Conservation (phyloP, 2,329 filamentous ascomycete species). For the Waltergamsia citrina region DNA sequence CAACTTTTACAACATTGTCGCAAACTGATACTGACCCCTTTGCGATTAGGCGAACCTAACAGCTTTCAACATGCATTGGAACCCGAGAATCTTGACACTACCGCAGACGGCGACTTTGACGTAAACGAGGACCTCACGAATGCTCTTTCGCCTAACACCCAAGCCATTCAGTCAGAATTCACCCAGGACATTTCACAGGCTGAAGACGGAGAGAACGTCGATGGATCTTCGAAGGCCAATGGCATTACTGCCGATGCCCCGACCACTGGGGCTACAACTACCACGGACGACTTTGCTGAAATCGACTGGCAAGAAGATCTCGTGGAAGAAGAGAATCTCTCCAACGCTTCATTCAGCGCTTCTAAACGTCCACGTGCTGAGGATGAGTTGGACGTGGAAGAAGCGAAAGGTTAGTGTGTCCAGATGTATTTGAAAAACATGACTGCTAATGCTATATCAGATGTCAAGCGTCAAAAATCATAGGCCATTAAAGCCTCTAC, state of each 20-base stretch:
- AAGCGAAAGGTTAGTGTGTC: slow-evolving; percentile 11
- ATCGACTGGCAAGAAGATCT: slow-evolving; percentile 17
- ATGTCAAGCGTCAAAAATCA: slow-evolving; percentile 15
- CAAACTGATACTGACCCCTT: too few relatives aligned
- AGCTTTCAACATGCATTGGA: too few relatives aligned
- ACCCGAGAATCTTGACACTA: neutral
- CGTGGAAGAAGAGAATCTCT: slow-evolving; percentile 9
- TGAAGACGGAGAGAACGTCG: neutral
- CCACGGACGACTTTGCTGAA: slow-evolving; percentile 9
- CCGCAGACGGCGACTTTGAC: slow-evolving; percentile 5
- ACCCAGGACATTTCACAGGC: neutral
- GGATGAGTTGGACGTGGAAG: slow-evolving; percentile 11
- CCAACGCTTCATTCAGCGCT: slow-evolving; percentile 1
- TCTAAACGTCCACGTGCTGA: slow-evolving; percentile 12
- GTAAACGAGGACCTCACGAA: slow-evolving; percentile 2
- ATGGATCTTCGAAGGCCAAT: too few relatives aligned
- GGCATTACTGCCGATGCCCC: too few relatives aligned
- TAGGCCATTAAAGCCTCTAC: too few relatives aligned
- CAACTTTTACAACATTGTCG: too few relatives aligned
- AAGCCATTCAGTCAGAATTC: too few relatives aligned
- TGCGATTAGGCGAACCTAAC: too few relatives aligned
- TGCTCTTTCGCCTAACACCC: neutral
- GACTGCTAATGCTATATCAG: slow-evolving; percentile 10
- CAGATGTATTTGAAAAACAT: neutral
- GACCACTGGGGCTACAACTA: too few relatives aligned